A percentile compares a stretch with the other conserved stretches of the same genome.
Evolutionary conservation across 208 protist species (phyloP).

Genomic region (Angomonas deanei): DNA sequence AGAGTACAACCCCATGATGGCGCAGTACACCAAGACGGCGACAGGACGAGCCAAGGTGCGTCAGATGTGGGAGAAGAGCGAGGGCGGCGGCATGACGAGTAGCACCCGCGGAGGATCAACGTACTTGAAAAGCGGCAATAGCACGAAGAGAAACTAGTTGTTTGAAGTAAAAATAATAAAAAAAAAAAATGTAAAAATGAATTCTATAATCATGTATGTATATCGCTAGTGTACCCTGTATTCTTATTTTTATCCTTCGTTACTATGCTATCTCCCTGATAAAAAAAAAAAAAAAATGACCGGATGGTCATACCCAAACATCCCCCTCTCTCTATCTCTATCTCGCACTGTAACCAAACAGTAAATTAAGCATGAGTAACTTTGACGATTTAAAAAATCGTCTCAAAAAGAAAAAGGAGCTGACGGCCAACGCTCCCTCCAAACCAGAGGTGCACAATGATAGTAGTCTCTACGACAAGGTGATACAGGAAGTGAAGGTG

Average conservation of each 20-base stretch:
- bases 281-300: no score
- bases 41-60: constrained; percentile 27
- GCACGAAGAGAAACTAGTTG: background rate
- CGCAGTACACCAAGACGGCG: constrained; percentile 47
- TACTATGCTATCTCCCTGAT: no score
- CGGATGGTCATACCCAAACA: background rate
- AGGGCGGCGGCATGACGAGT: background rate
- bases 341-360: background rate
- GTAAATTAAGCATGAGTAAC: constrained; percentile 10
- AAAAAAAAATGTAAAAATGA: background rate
- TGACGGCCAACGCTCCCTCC: background rate
- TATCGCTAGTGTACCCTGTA: background rate
- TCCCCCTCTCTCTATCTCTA: background rate
- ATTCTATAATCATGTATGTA: background rate
- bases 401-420: constrained; percentile 28
- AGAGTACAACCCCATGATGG: constrained; percentile 94
- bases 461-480: background rate
- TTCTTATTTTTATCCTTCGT: background rate
- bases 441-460: background rate
- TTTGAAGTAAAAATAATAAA: background rate
- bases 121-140: background rate
- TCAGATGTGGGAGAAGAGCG: constrained; percentile 12
- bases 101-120: background rate
- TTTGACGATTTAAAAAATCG: constrained; percentile 25
- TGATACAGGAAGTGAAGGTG: background rate